Percentiles rank a stretch among this genome's conserved stretches.
Evolutionary conservation across 805 yeast genomes (phyloP).

Genomic region (Kodamaea jinghongensis): DNA sequence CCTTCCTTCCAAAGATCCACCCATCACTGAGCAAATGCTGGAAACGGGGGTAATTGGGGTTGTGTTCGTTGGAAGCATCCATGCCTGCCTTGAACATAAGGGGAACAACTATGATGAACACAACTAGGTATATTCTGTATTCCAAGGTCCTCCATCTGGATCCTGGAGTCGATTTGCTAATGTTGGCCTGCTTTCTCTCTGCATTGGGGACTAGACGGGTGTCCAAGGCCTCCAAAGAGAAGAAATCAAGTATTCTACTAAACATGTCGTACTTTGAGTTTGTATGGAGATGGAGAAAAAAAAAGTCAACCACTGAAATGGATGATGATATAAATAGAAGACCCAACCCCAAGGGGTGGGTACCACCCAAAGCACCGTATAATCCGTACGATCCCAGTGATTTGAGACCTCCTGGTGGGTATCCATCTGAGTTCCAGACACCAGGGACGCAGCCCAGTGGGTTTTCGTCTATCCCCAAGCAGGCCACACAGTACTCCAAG

Average conservation of each 20-base stretch:
- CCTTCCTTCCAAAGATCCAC: slow-evolving; percentile 87
- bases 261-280: slow-evolving; percentile 4
- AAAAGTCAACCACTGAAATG: slow-evolving; percentile 2
- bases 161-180: slow-evolving; percentile 33
- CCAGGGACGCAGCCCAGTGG: slow-evolving; percentile 60
- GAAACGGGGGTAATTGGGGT: slow-evolving; percentile 67
- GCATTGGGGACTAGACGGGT: slow-evolving; percentile 45
- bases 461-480: slow-evolving; percentile 58
- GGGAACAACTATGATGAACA: slow-evolving; percentile 72
- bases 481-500: slow-evolving; percentile 63
- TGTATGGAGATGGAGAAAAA: background rate
- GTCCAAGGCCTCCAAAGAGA: slow-evolving; percentile 52
- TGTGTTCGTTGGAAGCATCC: slow-evolving; percentile 72
- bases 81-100: slow-evolving; percentile 78
- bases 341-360: slow-evolving; percentile 79
- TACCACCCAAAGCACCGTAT: slow-evolving; percentile 77
- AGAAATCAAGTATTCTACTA: slow-evolving; percentile 31
- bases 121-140: slow-evolving; percentile 63
- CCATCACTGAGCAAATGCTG: slow-evolving; percentile 67
- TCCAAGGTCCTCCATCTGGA: slow-evolving; percentile 78
- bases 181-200: slow-evolving; percentile 28
- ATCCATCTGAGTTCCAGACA: slow-evolving; percentile 74
- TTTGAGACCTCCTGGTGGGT: slow-evolving; percentile 75
- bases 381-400: slow-evolving; percentile 83
- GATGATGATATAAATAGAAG: slow-evolving; percentile 48